Percentiles rank a stretch among this genome's conserved stretches.
Conservation (phyloP, 495 filamentous ascomycete genomes). For the Xylaria cubensis region DNA sequence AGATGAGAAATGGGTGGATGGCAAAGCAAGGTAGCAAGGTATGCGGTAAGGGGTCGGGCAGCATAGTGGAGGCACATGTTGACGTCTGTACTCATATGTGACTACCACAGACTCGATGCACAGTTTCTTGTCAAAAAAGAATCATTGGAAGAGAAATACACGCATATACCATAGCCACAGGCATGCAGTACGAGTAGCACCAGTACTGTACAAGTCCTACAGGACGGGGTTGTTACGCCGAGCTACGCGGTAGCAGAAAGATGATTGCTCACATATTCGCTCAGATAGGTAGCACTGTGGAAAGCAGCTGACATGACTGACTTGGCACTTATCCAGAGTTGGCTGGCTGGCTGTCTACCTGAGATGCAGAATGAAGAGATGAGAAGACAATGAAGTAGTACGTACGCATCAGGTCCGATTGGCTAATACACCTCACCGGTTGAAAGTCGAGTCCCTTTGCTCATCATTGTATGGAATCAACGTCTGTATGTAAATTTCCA, state of each 20-base stretch:
- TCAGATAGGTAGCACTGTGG: conserved; percentile 25
- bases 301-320: conserved; percentile 23
- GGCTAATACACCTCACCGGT: conserved; percentile 25
- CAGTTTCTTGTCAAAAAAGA: conserved; percentile 20
- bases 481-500: conserved; percentile 7
- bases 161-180: not conserved
- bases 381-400: conserved; percentile 12
- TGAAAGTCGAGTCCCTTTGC: conserved; percentile 14
- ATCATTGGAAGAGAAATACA: not conserved
- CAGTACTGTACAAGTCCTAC: conserved; percentile 5
- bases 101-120: conserved; percentile 11
- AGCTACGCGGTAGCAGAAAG: conserved; percentile 15
- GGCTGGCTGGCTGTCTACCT: not conserved
- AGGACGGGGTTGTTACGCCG: conserved; percentile 4
- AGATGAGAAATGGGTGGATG: not conserved
- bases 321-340: not conserved
- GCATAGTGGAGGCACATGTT: conserved; percentile 19
- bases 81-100: conserved; percentile 27
- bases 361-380: conserved; percentile 20
- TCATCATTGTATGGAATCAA: conserved; percentile 7
- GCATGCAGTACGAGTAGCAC: not conserved
- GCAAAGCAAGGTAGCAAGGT: not conserved
- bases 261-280: conserved; percentile 27
- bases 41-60: conserved; percentile 18
- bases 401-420: conserved; percentile 25